These are phyloP conservation scores for Torulaspora pretoriensis DNA, from an alignment of 1,139 yeast genomes.

Conservation along the genomic window DNA sequence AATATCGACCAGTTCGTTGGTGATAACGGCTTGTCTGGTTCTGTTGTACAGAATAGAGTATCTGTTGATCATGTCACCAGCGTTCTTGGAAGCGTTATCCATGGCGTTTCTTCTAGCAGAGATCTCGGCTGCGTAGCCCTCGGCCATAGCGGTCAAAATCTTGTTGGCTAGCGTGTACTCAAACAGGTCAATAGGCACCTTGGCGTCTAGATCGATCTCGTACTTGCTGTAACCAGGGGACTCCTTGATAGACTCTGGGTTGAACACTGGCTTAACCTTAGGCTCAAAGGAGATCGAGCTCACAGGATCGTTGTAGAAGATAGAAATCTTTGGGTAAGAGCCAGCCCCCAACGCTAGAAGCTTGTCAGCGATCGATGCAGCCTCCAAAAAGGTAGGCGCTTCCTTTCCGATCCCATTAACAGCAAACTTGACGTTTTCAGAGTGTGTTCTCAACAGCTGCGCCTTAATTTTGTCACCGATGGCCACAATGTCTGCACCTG, in stretches of 20 bases:
- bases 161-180: constrained; percentile 91
- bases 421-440: constrained; percentile 64
- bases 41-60: constrained; percentile 98
- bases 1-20: constrained; percentile 98
- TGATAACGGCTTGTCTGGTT: constrained; percentile 99
- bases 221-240: constrained; percentile 86
- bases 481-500: constrained; percentile 76
- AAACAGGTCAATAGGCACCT: constrained; percentile 57
- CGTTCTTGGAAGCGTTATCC: constrained; percentile 99
- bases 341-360: constrained; percentile 50
- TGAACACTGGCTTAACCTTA: constrained; percentile 59
- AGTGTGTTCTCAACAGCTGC: constrained; percentile 81
- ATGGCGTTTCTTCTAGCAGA: constrained; percentile 99
- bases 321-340: constrained; percentile 70
- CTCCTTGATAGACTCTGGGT: constrained; percentile 67
- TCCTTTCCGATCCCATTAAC: constrained; percentile 93
- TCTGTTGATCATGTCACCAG: constrained; percentile 96
- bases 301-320: constrained; percentile 82
- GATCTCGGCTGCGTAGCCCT: constrained; percentile 97
- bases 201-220: constrained; percentile 76
- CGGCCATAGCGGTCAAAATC: constrained; percentile 88
- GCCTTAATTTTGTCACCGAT: constrained; percentile 92
- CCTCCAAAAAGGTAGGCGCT: constrained; percentile 91
- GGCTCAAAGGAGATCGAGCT: constrained; percentile 92
- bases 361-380: constrained; percentile 83